A percentile compares a stretch with the other conserved stretches of the same genome.
phyloP scores from a whole-genome alignment of 2,329 filamentous ascomycete genomes.

The Penicillium brevicompactum region DNA sequence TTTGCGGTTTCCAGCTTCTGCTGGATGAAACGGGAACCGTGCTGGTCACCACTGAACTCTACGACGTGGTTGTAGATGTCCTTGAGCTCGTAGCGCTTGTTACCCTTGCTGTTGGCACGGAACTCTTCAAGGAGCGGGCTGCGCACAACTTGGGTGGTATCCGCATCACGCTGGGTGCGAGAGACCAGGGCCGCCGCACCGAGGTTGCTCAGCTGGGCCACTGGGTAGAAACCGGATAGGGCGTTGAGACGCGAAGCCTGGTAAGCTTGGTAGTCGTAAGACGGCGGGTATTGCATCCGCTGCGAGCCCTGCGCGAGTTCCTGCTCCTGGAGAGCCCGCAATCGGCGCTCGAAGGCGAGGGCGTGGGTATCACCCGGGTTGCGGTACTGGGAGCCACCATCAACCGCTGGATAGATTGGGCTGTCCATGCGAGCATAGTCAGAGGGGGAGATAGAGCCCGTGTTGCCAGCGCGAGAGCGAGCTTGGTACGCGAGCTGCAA shows the following conservation, averaged over 20 bases:
- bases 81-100: slow-evolving; percentile 77
- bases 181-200: slow-evolving; percentile 40
- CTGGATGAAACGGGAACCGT: slow-evolving; percentile 94
- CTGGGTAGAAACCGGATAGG: slow-evolving; percentile 41
- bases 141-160: slow-evolving; percentile 63
- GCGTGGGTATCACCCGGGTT: slow-evolving; percentile 49
- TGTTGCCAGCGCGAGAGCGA: slow-evolving; percentile 46
- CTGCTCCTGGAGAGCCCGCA: slow-evolving; percentile 51
- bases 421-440: slow-evolving; percentile 50
- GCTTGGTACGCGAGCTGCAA: slow-evolving; percentile 40
- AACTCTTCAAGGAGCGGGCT: slow-evolving; percentile 81
- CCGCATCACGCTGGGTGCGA: slow-evolving; percentile 57
- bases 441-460: slow-evolving; percentile 49
- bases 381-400: slow-evolving; percentile 50
- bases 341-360: slow-evolving; percentile 51
- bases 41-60: slow-evolving; percentile 93
- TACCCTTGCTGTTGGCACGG: slow-evolving; percentile 70
- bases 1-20: slow-evolving; percentile 89
- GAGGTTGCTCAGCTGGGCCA: slow-evolving; percentile 33
- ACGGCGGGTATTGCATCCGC: slow-evolving; percentile 32
- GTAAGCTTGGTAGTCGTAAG: slow-evolving; percentile 38
- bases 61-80: slow-evolving; percentile 87
- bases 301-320: slow-evolving; percentile 34
- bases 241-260: slow-evolving; percentile 35
- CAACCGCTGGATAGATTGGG: slow-evolving; percentile 49